Evolutionary conservation across 106 monocot species (phyloP).

Genomic region (Cymbidium sinense): DNA sequence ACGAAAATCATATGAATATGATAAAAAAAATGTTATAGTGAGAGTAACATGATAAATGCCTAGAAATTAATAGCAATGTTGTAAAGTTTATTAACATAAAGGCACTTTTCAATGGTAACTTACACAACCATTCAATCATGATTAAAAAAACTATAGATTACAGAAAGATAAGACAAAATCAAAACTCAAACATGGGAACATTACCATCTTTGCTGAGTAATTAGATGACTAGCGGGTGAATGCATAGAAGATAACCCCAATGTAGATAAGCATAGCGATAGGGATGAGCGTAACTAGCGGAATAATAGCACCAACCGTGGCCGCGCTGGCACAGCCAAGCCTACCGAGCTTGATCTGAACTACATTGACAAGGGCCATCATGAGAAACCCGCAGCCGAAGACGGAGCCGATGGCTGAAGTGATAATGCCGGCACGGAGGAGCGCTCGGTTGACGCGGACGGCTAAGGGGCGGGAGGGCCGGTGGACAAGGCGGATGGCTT

Average conservation of each 20-base stretch:
- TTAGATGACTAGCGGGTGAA: slow-evolving; percentile 46
- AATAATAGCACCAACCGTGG: slow-evolving; percentile 35
- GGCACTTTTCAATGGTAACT: background rate
- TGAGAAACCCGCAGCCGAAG: slow-evolving; percentile 58
- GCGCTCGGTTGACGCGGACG: slow-evolving; percentile 30
- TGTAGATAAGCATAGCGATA: slow-evolving; percentile 58
- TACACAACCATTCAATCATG: too few relatives aligned
- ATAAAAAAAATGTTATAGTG: too few relatives aligned
- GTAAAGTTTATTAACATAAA: background rate
- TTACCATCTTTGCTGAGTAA: slow-evolving; percentile 4
- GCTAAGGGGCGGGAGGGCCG: slow-evolving; percentile 1
- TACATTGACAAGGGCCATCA: slow-evolving; percentile 68
- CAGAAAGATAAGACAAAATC: background rate
- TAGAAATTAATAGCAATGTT: background rate
- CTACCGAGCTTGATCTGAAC: slow-evolving; percentile 72
- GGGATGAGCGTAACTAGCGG: slow-evolving; percentile 60
- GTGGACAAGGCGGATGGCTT: slow-evolving; percentile 44
- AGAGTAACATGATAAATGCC: background rate
- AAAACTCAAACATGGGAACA: background rate
- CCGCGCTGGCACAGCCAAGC: slow-evolving; percentile 44
- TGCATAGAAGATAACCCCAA: slow-evolving; percentile 63
- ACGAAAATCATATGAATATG: too few relatives aligned
- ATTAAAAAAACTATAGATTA: background rate
- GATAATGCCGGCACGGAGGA: slow-evolving; percentile 51
- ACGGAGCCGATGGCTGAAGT: slow-evolving; percentile 51